phyloP scores from a whole-genome alignment of 345 rosid species.

The Corchorus capsularis region DNA sequence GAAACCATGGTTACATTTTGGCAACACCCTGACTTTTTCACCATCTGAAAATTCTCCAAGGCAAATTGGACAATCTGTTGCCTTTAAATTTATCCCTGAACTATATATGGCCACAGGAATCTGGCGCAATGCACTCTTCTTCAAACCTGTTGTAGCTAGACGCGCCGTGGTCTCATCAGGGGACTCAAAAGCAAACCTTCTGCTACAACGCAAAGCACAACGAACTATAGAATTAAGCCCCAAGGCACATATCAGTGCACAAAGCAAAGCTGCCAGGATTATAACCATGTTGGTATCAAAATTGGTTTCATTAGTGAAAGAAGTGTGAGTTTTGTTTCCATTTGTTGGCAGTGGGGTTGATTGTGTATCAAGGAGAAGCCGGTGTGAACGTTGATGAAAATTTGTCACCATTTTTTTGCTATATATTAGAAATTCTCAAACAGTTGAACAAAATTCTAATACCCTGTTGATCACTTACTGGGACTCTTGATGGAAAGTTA shows the following conservation, averaged over 20 bases:
- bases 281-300: constrained; percentile 83
- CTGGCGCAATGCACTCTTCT: constrained; percentile 56
- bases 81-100: constrained; percentile 43
- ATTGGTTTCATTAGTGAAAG: constrained; percentile 44
- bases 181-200: constrained; percentile 45
- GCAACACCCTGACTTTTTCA: constrained; percentile 68
- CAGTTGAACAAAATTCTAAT: background rate
- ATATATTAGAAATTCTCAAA: background rate
- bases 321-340: constrained; percentile 27
- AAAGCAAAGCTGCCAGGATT: constrained; percentile 67
- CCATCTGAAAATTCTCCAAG: constrained; percentile 69
- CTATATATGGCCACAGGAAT: constrained; percentile 60
- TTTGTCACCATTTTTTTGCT: constrained; percentile 8
- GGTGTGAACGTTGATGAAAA: constrained; percentile 40
- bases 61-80: constrained; percentile 73
- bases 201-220: constrained; percentile 61
- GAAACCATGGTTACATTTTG: constrained; percentile 71
- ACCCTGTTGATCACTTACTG: background rate
- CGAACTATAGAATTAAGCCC: constrained; percentile 66
- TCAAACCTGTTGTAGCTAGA: constrained; percentile 46
- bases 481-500: background rate
- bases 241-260: constrained; percentile 61
- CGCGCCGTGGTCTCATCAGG: constrained; percentile 36
- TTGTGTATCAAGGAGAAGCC: constrained; percentile 41
- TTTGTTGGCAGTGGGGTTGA: constrained; percentile 27